A percentile compares a stretch with the other conserved stretches of the same genome.
These are phyloP conservation scores for Allium fistulosum DNA, from an alignment of 106 monocot genomes.

Conservation along the genomic window DNA sequence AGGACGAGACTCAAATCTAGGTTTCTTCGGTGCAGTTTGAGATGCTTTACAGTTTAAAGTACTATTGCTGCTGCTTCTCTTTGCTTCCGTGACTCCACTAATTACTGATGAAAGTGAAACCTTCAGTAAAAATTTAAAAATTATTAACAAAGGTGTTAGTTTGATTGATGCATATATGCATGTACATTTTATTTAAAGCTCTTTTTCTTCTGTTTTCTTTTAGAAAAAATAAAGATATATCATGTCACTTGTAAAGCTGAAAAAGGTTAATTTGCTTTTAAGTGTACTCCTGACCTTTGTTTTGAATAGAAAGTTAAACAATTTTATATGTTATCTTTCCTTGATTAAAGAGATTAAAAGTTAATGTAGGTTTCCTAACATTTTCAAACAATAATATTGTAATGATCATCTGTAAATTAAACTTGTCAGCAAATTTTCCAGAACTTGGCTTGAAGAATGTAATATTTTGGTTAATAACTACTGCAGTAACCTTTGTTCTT, in stretches of 20 bases:
- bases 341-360: too few species aligned
- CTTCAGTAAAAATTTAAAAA: constrained; percentile 14
- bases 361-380: too few species aligned
- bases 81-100: constrained; percentile 23
- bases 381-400: too few species aligned
- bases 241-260: constrained; percentile 8
- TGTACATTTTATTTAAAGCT: not conserved
- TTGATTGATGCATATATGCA: not conserved
- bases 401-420: too few species aligned
- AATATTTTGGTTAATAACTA: too few species aligned
- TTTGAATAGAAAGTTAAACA: too few species aligned
- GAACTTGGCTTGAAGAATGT: too few species aligned
- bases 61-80: not conserved
- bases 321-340: too few species aligned
- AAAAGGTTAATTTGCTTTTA: not conserved
- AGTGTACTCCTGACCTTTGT: too few species aligned
- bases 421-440: too few species aligned
- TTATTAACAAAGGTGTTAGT: not conserved
- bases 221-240: not conserved
- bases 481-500: too few species aligned
- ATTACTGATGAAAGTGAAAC: constrained; percentile 12
- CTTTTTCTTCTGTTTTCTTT: not conserved
- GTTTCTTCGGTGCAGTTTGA: constrained; percentile 2
- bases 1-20: constrained; percentile 3
- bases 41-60: not conserved